Base-by-base conservation (phyloP, 75 land plant genomes). In the Pinus taeda region DNA sequence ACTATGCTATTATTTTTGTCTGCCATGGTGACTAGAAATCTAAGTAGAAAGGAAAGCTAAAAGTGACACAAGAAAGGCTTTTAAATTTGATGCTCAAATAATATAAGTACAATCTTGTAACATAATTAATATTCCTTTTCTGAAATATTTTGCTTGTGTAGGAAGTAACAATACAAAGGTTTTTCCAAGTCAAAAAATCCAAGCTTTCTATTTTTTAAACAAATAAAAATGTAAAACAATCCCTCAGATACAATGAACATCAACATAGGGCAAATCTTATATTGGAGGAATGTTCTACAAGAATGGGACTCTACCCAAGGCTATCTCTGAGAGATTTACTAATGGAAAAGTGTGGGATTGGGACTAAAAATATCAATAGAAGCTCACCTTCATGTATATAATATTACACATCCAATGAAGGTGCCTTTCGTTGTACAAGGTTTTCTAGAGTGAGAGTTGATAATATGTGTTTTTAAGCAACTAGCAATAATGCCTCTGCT, bases 1-100 rank as follows among this genome's bases (percentile, higher is more conserved):
- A 98, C 59, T 97, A 98, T 85, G 99, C 95, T 24, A 97, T 97
- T 83, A 91, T 91, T 65, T 79, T 97, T 59, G 85, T 97, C 61
- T 90, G 99, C 37, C 99, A 97, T 91, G 99, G 99, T 63, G 99
- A 97, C 84, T 86, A 98, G 49, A 97, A 98, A 60, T 98, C 99
- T 67, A 97, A 97, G 75, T 98, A 97, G 81, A 97, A 97, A 78
- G 99, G 95, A 78, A 97, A 97, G 77, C 83, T 97, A 87, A 97
- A 95, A 78, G 99, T 95, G 55, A 97, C 99, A 14, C 98, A 97
- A 75, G 99, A 95, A 39, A 93, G 84, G 75, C 83, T 97, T 33
- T 81, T 97, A 58, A 93, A 97, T 78, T 83, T 97, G 77, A 93
- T 97, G 95, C 83, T 95, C 60, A 97, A 97, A 69, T 97, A 97